Evolutionary conservation across 257 asterid genomes (phyloP).

Genomic region (Solanum lignicaule): DNA sequence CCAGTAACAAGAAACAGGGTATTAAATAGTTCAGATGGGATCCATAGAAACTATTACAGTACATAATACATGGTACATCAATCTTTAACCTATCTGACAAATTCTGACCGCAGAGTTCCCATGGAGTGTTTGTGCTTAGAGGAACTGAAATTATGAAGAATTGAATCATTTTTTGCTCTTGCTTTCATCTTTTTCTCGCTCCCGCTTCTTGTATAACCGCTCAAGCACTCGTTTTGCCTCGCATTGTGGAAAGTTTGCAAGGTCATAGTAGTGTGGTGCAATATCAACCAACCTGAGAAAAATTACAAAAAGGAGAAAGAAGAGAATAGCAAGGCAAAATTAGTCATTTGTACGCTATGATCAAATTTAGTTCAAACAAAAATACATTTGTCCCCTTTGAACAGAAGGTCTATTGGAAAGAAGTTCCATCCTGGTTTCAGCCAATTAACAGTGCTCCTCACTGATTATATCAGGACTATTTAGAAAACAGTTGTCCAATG

Average conservation of each 20-base stretch:
- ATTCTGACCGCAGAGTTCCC: neutral
- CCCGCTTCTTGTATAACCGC: constrained; percentile 66
- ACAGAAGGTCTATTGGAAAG: neutral
- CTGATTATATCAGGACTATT: neutral
- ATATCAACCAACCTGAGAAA: constrained; percentile 73
- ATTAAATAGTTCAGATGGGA: neutral
- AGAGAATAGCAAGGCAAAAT: neutral
- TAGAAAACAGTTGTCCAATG: neutral
- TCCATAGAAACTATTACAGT: neutral
- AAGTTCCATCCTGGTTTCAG: neutral
- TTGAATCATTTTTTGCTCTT: constrained; percentile 37
- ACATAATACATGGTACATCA: neutral
- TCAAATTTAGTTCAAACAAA: neutral
- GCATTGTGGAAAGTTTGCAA: constrained; percentile 76
- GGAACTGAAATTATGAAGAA: neutral
- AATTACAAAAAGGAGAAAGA: neutral
- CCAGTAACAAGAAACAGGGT: neutral
- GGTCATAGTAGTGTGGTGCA: constrained; percentile 86
- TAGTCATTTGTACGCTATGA: neutral
- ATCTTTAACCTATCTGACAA: neutral
- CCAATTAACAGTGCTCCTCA: neutral
- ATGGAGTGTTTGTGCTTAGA: neutral
- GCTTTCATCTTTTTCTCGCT: constrained; percentile 48
- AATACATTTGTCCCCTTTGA: neutral
- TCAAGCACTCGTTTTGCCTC: constrained; percentile 84